Evolutionary conservation across 108 stramenopile species (phyloP).

Genomic region (Seminavis robusta): DNA sequence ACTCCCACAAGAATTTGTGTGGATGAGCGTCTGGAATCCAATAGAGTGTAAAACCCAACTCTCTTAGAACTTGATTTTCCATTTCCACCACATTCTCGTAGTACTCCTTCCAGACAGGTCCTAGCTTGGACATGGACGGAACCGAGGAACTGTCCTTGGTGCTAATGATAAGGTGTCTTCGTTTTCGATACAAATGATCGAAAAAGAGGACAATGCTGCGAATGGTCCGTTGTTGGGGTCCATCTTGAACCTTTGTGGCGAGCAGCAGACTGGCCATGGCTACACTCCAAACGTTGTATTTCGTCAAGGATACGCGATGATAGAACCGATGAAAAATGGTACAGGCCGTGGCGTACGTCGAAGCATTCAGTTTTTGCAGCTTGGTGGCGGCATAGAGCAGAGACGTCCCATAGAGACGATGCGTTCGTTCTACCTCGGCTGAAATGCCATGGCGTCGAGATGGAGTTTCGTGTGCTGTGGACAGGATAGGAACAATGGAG

Average conservation of each 20-base stretch:
- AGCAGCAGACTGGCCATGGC: slow-evolving; percentile 64
- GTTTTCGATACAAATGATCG: slow-evolving; percentile 57
- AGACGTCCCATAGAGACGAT: slow-evolving; percentile 77
- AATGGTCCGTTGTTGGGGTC: slow-evolving; percentile 22
- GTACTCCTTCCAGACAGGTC: slow-evolving; percentile 73
- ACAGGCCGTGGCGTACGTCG: slow-evolving; percentile 36
- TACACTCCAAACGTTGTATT: slow-evolving; percentile 65
- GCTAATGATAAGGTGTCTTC: slow-evolving; percentile 29
- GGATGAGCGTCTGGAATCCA: slow-evolving; percentile 84
- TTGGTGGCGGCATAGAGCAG: slow-evolving; percentile 41
- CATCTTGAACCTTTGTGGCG: slow-evolving; percentile 70
- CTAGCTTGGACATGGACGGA: slow-evolving; percentile 31
- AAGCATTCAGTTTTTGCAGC: slow-evolving; percentile 23
- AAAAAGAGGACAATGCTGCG: slow-evolving; percentile 52
- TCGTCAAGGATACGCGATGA: slow-evolving; percentile 48
- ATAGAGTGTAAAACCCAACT: slow-evolving; percentile 76
- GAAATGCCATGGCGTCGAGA: slow-evolving; percentile 31
- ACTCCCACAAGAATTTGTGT: slow-evolving; percentile 72
- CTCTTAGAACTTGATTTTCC: slow-evolving; percentile 57
- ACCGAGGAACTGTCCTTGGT: not conserved
- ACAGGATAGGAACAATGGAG: slow-evolving; percentile 16
- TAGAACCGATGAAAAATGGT: slow-evolving; percentile 61
- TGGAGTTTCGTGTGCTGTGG: slow-evolving; percentile 21
- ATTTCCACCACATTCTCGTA: slow-evolving; percentile 28
- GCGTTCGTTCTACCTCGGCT: slow-evolving; percentile 49